Percentiles rank a stretch among this genome's conserved stretches.
Evolutionary conservation across 2,329 filamentous ascomycete species (phyloP).

Genomic region (Amesomyces nigricolor): DNA sequence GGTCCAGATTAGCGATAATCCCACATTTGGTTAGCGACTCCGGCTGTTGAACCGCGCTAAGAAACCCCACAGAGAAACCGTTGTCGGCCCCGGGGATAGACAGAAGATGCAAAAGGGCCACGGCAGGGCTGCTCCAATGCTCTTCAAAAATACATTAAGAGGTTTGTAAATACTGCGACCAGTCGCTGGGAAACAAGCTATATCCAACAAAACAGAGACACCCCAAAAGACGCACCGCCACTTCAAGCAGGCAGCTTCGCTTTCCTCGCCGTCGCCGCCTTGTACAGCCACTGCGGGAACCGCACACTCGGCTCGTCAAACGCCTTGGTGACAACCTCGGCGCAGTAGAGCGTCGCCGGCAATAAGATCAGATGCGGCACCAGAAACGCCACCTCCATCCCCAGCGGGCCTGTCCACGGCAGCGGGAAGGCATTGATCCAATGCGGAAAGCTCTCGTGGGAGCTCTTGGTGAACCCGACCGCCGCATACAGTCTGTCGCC

Average conservation of each 20-base stretch:
- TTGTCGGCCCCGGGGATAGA: no score
- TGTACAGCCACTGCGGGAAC: slow-evolving; percentile 54
- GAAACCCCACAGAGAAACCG: no score
- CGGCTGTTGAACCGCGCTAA: no score
- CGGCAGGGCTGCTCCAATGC: no score
- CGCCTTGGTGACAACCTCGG: slow-evolving; percentile 48
- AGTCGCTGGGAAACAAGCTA: neutral
- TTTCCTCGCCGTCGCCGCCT: slow-evolving; percentile 34
- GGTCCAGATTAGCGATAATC: no score
- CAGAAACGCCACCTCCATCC: slow-evolving; percentile 55
- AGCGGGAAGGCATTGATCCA: slow-evolving; percentile 54
- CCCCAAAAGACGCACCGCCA: neutral
- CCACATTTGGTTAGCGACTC: no score
- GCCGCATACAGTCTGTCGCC: slow-evolving; percentile 59
- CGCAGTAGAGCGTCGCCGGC: slow-evolving; percentile 51
- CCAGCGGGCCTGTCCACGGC: slow-evolving; percentile 49
- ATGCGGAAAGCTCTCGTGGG: slow-evolving; percentile 44
- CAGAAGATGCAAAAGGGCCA: no score
- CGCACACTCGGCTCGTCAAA: slow-evolving; percentile 56
- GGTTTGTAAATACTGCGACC: no score
- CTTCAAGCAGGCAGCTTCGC: slow-evolving; percentile 19
- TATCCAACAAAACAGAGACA: neutral
- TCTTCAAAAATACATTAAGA: no score
- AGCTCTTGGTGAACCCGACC: slow-evolving; percentile 47
- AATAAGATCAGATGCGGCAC: slow-evolving; percentile 52